A percentile compares a stretch with the other conserved stretches of the same genome.
These are phyloP conservation scores for Solioccasus polychromus DNA, from an alignment of 768 basidiomycete species.

Conservation along the genomic window DNA sequence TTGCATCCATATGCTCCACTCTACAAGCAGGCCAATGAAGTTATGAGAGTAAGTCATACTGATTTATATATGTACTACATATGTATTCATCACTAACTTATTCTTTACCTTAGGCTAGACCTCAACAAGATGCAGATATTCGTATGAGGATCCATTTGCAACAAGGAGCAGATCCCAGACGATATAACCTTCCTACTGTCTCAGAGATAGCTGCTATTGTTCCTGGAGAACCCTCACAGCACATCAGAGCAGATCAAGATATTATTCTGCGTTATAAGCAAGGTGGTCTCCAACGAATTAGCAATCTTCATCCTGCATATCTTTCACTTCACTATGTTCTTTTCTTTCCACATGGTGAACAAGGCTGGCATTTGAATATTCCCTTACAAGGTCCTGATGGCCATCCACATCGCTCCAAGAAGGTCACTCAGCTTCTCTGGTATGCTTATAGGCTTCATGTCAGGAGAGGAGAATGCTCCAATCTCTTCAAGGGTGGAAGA, in stretches of 20 bases:
- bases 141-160: conserved; percentile 4
- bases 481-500: conserved; percentile 34
- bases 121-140: conserved; percentile 12
- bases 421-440: conserved; percentile 29
- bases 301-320: conserved; percentile 36
- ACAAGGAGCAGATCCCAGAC: conserved; percentile 25
- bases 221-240: conserved; percentile 29
- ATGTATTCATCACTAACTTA: too few species aligned
- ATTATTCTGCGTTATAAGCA: conserved; percentile 31
- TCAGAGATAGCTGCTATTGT: conserved; percentile 44
- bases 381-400: not conserved
- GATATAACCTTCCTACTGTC: conserved; percentile 44
- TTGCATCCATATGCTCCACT: conserved; percentile 29
- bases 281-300: conserved; percentile 30
- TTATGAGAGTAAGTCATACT: conserved; percentile 14
- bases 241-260: conserved; percentile 22
- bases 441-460: conserved; percentile 34
- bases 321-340: conserved; percentile 41
- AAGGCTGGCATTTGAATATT: conserved; percentile 36
- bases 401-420: conserved; percentile 3
- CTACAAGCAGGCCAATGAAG: conserved; percentile 33
- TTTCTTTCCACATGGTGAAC: conserved; percentile 39
- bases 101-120: conserved; percentile 5
- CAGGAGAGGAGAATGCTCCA: conserved; percentile 11
- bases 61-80: not conserved